phyloP scores from a whole-genome alignment of 179 eudicot genomes.

The Drosera spatulata region DNA sequence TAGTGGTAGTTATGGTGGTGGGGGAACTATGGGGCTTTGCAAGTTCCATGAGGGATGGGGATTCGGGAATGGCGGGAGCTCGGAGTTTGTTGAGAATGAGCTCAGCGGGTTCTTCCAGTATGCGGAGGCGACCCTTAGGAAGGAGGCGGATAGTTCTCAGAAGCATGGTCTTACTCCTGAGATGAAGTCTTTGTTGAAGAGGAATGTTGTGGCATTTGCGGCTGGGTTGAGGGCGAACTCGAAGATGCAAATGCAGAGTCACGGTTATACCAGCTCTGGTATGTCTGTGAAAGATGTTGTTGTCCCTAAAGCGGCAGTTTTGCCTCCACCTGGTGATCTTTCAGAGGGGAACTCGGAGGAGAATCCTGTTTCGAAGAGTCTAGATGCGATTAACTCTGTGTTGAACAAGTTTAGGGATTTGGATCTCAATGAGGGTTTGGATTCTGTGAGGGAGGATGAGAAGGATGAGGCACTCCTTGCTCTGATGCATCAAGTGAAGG shows the following conservation, averaged over 20 bases:
- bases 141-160: slow-evolving; percentile 82
- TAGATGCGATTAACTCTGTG: slow-evolving; percentile 55
- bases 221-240: slow-evolving; percentile 72
- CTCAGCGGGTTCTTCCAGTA: slow-evolving; percentile 34
- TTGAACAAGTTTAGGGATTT: slow-evolving; percentile 70
- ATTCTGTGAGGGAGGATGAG: slow-evolving; percentile 61
- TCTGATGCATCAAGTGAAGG: slow-evolving; percentile 70
- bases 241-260: slow-evolving; percentile 29
- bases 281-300: slow-evolving; percentile 15
- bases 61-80: slow-evolving; percentile 48
- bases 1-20: no score
- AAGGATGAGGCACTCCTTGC: slow-evolving; percentile 77
- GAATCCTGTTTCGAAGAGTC: slow-evolving; percentile 33
- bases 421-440: slow-evolving; percentile 75
- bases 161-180: slow-evolving; percentile 84
- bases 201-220: slow-evolving; percentile 80
- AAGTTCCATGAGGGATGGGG: slow-evolving; percentile 92
- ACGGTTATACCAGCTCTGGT: slow-evolving; percentile 25
- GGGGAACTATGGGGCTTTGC: slow-evolving; percentile 41
- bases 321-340: slow-evolving; percentile 14
- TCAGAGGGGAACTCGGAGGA: slow-evolving; percentile 27
- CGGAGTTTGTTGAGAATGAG: slow-evolving; percentile 42
- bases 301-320: no score
- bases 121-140: slow-evolving; percentile 37
- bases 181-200: slow-evolving; percentile 68